Percentiles rank a stretch among this genome's conserved stretches.
Evolutionary conservation across 179 eudicot genomes (phyloP).

Genomic region (Silene coronaria): DNA sequence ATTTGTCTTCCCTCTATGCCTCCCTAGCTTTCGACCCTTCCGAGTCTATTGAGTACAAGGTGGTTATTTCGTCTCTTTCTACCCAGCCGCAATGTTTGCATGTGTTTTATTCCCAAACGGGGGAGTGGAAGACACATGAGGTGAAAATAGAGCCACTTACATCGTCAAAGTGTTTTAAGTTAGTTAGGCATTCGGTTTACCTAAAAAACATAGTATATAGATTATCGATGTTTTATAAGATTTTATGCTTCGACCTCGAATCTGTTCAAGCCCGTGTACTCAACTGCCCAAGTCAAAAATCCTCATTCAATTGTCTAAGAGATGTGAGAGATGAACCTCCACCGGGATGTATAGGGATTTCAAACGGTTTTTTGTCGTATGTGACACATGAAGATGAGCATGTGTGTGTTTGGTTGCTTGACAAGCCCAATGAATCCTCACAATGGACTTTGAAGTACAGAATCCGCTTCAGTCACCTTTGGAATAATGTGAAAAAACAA

Average conservation of each 20-base stretch:
- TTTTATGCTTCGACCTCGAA: slow-evolving; percentile 9
- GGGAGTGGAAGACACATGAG: slow-evolving; percentile 18
- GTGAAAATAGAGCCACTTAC: slow-evolving; percentile 4
- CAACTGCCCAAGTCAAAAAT: slow-evolving; percentile 6
- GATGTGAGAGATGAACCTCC: background rate
- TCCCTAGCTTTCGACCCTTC: slow-evolving; percentile 20
- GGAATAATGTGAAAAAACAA: background rate
- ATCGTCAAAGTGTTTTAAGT: slow-evolving; percentile 6
- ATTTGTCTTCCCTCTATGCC: slow-evolving; percentile 15
- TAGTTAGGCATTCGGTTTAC: slow-evolving; percentile 14
- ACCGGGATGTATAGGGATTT: slow-evolving; percentile 14
- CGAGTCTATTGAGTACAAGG: slow-evolving; percentile 13
- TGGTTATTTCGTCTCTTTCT: slow-evolving; percentile 12
- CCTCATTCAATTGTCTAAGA: background rate
- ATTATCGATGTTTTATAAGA: slow-evolving; percentile 11
- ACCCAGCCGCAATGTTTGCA: slow-evolving; percentile 3
- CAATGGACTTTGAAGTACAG: slow-evolving; percentile 13
- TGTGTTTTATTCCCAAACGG: slow-evolving; percentile 11
- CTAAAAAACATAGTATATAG: background rate
- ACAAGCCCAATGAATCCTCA: background rate
- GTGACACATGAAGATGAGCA: background rate
- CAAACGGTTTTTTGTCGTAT: slow-evolving; percentile 8
- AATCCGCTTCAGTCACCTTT: background rate
- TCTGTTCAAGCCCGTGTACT: slow-evolving; percentile 3
- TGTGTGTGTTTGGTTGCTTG: slow-evolving; percentile 16